phyloP scores from a whole-genome alignment of 2,329 filamentous ascomycete genomes.

The Endocalyx cinctus region DNA sequence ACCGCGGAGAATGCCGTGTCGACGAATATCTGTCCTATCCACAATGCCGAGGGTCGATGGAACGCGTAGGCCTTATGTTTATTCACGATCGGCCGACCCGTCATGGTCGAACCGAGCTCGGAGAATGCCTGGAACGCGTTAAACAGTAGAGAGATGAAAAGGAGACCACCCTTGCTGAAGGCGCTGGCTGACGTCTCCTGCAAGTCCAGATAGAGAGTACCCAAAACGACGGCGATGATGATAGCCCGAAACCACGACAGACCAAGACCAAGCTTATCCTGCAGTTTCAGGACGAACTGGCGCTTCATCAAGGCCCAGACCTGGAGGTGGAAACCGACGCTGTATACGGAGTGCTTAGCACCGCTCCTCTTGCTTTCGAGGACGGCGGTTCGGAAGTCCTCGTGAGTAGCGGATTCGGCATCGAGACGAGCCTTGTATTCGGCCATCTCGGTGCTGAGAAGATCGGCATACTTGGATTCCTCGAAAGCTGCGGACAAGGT shows the following conservation, averaged over 20 bases:
- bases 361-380: slow-evolving; percentile 72
- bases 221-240: slow-evolving; percentile 71
- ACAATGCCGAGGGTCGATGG: slow-evolving; percentile 74
- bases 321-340: slow-evolving; percentile 77
- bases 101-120: slow-evolving; percentile 71
- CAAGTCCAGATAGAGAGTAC: slow-evolving; percentile 72
- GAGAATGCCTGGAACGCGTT: slow-evolving; percentile 85
- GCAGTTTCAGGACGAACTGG: slow-evolving; percentile 80
- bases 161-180: slow-evolving; percentile 75
- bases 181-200: slow-evolving; percentile 63
- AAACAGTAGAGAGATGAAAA: slow-evolving; percentile 77
- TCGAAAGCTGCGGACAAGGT: slow-evolving; percentile 67
- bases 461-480: slow-evolving; percentile 53
- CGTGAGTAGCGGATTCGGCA: slow-evolving; percentile 61
- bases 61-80: slow-evolving; percentile 83
- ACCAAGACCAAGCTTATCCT: slow-evolving; percentile 73
- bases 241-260: slow-evolving; percentile 67
- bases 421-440: slow-evolving; percentile 62
- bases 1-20: slow-evolving; percentile 68
- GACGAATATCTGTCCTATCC: slow-evolving; percentile 77
- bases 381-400: slow-evolving; percentile 74
- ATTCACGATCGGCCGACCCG: slow-evolving; percentile 71
- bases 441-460: slow-evolving; percentile 61
- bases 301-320: slow-evolving; percentile 79
- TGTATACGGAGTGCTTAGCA: slow-evolving; percentile 74